Base-by-base conservation (phyloP, 176 grass and related monocot genomes). In the Carex littledalei region DNA sequence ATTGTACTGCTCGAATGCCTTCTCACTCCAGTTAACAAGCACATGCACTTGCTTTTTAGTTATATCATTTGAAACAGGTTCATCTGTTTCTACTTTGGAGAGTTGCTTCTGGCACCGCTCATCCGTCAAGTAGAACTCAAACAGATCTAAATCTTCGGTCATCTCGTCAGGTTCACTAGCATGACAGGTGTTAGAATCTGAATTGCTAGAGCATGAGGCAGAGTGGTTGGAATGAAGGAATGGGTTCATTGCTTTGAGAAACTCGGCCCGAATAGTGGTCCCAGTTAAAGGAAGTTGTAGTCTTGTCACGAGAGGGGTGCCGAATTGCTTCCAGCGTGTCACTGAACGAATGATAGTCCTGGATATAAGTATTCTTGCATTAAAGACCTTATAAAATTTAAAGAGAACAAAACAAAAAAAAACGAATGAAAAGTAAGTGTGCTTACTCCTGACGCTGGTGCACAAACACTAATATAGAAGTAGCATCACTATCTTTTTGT, bases 381-480 rank as follows among this genome's bases (percentile, higher is more conserved):
- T 49, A 2, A 81, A 43, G 26, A 85, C 31, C 47, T 43, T 7
- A 81, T 7, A 85, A 84, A 57, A 81, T 60, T 18, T 18, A 41
- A 47, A 39, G 54, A 82, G 69, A 16, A 13, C 18, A 88, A 43
- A 8, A 79, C 37, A 68, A 64, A 4, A 39, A 35, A 6, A 85
- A 86, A 83, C 1, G 72, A 54, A 87, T 37, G 58, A 50, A 85
- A 85, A 50, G 43, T 60, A 60, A 86, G 75, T 85, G 32, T 84
- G 78, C 93, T 90, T 90, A 95, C 95, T 95, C 92, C 91, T 90
- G 84, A 21, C 87, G 64, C 84, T 99, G 93, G 78, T 94, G 88
- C 82, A 84, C 89, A 84, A 99, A 99, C 63, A 99, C 91, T 68
- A 99, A 85, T 74, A 92, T 67, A 63, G 93, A 61, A 81, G 83